Conservation (phyloP, 2,329 filamentous ascomycete species). For the Fusarium musae region DNA sequence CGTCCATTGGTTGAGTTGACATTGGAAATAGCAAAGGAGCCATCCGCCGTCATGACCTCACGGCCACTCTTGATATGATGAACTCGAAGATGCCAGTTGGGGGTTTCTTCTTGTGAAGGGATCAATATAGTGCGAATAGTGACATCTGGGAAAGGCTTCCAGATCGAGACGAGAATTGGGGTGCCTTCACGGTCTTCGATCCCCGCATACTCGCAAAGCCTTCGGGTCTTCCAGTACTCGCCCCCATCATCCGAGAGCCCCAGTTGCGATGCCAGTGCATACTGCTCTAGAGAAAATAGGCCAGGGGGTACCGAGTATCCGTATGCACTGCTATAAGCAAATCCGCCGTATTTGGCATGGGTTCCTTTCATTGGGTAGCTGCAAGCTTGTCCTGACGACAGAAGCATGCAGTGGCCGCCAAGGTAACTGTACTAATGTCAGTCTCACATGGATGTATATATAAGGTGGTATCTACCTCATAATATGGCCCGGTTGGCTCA, state of each 20-base stretch:
- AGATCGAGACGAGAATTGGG: constrained; percentile 74
- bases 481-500: constrained; percentile 79
- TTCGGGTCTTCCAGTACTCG: constrained; percentile 82
- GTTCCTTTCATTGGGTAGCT: constrained; percentile 85
- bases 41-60: constrained; percentile 77
- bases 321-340: constrained; percentile 81
- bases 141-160: constrained; percentile 78
- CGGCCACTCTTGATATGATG: constrained; percentile 71
- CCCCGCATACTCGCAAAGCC: constrained; percentile 71
- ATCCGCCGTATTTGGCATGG: constrained; percentile 83
- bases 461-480: constrained; percentile 56
- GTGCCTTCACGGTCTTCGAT: constrained; percentile 66
- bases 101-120: constrained; percentile 66
- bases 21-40: constrained; percentile 76
- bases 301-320: constrained; percentile 82
- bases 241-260: constrained; percentile 81
- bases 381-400: constrained; percentile 82
- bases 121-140: constrained; percentile 72
- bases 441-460: not conserved
- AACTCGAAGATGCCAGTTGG: constrained; percentile 76
- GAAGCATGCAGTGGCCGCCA: constrained; percentile 79
- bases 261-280: constrained; percentile 78
- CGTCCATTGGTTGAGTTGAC: constrained; percentile 60
- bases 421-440: constrained; percentile 59
- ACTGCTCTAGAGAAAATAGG: constrained; percentile 79